A percentile compares a stretch with the other conserved stretches of the same genome.
phyloP scores from a whole-genome alignment of 805 yeast genomes.

The Candida railenensis region DNA sequence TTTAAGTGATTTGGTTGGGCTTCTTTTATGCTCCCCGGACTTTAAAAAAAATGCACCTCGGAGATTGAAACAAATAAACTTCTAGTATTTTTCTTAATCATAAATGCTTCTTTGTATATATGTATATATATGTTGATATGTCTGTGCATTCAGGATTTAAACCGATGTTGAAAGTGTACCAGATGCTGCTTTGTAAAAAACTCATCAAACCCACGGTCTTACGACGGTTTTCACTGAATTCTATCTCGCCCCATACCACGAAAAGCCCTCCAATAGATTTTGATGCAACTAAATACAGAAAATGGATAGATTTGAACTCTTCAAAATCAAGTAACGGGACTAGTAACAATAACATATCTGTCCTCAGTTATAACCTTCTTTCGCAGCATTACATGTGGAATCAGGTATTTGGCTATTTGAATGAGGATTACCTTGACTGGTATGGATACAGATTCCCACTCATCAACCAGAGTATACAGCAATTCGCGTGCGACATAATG shows the following conservation, averaged over 20 bases:
- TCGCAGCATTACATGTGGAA: slow-evolving; percentile 62
- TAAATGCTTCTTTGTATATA: no score
- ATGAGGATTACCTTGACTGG: slow-evolving; percentile 49
- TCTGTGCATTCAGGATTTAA: no score
- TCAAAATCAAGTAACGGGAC: slow-evolving; percentile 7
- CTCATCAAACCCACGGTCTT: neutral
- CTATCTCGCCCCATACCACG: slow-evolving; percentile 2
- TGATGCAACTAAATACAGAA: slow-evolving; percentile 22
- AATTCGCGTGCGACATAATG: slow-evolving; percentile 56
- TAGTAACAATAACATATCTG: slow-evolving; percentile 13
- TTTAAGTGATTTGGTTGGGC: neutral
- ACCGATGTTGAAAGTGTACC: no score
- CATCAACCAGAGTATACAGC: slow-evolving; percentile 21
- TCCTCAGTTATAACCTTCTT: slow-evolving; percentile 47
- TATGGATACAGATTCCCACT: slow-evolving; percentile 40
- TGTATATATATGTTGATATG: no score
- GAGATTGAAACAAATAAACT: neutral
- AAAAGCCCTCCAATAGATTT: slow-evolving; percentile 10
- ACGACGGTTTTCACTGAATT: slow-evolving; percentile 1
- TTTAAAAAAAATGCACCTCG: neutral
- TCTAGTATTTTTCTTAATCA: no score
- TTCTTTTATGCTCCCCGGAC: neutral
- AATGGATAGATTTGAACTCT: slow-evolving; percentile 14
- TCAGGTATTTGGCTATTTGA: slow-evolving; percentile 51
- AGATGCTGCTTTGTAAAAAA: neutral